Percentiles rank a stretch among this genome's conserved stretches.
Evolutionary conservation across 495 filamentous ascomycete genomes (phyloP).

Genomic region (Neurospora sp.): DNA sequence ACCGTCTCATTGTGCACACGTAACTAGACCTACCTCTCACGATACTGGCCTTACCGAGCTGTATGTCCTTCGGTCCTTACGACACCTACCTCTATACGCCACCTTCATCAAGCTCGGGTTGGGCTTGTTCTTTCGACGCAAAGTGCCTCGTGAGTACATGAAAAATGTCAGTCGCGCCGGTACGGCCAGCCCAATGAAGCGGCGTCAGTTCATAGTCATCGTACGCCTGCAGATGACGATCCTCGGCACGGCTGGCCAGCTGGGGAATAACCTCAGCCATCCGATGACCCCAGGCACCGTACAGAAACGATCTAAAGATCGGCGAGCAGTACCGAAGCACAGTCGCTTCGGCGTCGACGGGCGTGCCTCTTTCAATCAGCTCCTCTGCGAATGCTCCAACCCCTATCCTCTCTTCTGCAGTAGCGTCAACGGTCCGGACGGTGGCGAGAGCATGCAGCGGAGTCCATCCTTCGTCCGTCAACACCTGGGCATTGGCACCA

Average conservation of each 20-base stretch:
- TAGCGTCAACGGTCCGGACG: background rate
- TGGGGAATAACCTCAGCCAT: background rate
- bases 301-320: background rate
- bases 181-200: background rate
- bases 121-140: background rate
- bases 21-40: background rate
- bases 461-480: slow-evolving; percentile 16
- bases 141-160: background rate
- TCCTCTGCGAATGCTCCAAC: background rate
- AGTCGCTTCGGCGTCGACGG: background rate
- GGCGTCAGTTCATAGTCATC: background rate
- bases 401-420: background rate
- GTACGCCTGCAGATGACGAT: background rate
- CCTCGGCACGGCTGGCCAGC: background rate
- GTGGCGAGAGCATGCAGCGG: slow-evolving; percentile 8
- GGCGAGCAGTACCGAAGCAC: background rate
- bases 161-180: background rate
- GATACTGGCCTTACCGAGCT: background rate
- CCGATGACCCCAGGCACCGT: background rate
- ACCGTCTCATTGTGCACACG: background rate
- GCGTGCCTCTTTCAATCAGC: slow-evolving; percentile 1
- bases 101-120: background rate
- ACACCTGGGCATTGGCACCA: slow-evolving; percentile 2
- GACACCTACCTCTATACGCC: background rate
- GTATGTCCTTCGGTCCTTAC: background rate